Conservation (phyloP, 306 rosid species). For the Ochetophila trinervis region DNA sequence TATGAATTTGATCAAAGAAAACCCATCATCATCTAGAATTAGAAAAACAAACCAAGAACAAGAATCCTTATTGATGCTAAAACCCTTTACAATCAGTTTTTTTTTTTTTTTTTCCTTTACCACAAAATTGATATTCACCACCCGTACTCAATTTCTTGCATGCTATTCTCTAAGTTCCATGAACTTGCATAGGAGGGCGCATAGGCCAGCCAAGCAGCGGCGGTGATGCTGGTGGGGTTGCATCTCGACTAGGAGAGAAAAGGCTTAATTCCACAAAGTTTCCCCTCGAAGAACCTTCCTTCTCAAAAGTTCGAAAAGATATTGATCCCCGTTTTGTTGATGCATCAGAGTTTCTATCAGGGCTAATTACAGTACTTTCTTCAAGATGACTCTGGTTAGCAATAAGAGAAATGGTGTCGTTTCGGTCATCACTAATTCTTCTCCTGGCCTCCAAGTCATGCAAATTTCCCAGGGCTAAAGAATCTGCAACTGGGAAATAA, state of each 20-base stretch:
- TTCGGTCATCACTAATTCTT: conserved; percentile 50
- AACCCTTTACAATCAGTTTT: conserved; percentile 86
- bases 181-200: conserved; percentile 44
- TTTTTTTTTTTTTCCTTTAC: conserved; percentile 30
- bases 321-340: conserved; percentile 84
- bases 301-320: conserved; percentile 68
- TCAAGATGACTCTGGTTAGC: conserved; percentile 70
- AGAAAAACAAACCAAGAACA: conserved; percentile 50
- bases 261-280: conserved; percentile 88
- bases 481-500: conserved; percentile 90
- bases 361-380: conserved; percentile 55
- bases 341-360: conserved; percentile 61
- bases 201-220: conserved; percentile 87
- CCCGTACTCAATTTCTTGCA: conserved; percentile 37
- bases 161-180: conserved; percentile 35
- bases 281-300: conserved; percentile 63
- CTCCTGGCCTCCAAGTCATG: conserved; percentile 80
- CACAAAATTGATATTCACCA: conserved; percentile 81
- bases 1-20: conserved; percentile 12
- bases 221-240: conserved; percentile 75
- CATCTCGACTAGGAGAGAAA: conserved; percentile 75
- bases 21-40: conserved; percentile 56
- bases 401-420: conserved; percentile 70
- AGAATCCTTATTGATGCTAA: conserved; percentile 61
- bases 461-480: conserved; percentile 76